Conservation (phyloP, 2,329 filamentous ascomycete genomes). For the Paraphoma chrysanthemicola region DNA sequence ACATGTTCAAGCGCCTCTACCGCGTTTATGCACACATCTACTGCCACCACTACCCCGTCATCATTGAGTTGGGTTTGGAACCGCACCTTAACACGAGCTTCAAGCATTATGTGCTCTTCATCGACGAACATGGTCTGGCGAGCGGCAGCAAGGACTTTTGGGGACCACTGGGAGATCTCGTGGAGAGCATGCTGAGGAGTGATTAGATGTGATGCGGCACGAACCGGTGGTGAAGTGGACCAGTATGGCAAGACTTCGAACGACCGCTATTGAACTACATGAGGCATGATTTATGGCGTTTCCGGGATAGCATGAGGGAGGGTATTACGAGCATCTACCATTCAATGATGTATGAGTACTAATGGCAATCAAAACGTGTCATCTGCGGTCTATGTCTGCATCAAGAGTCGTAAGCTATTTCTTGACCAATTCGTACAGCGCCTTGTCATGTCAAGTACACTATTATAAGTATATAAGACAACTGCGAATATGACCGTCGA, state of each 20-base stretch:
- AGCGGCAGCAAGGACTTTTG: conserved; percentile 92
- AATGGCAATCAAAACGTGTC: conserved; percentile 1
- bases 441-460: too few species aligned
- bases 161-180: conserved; percentile 91
- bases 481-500: too few species aligned
- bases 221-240: background rate
- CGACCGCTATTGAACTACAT: background rate
- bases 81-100: conserved; percentile 98
- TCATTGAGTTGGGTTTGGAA: conserved; percentile 92
- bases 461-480: too few species aligned
- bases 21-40: conserved; percentile 97
- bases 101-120: conserved; percentile 99
- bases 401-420: background rate
- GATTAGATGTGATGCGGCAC: conserved; percentile 61
- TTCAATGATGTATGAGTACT: conserved; percentile 22
- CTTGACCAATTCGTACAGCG: too few species aligned
- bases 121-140: conserved; percentile 92
- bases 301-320: background rate
- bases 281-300: conserved; percentile 9
- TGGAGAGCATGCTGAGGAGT: conserved; percentile 96
- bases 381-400: background rate
- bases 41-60: conserved; percentile 96
- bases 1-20: conserved; percentile 99
- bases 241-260: background rate
- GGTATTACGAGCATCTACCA: conserved; percentile 14